A percentile compares a stretch with the other conserved stretches of the same genome.
phyloP scores from a whole-genome alignment of 1,284 basidiomycete species.

The Inonotus obliquus region DNA sequence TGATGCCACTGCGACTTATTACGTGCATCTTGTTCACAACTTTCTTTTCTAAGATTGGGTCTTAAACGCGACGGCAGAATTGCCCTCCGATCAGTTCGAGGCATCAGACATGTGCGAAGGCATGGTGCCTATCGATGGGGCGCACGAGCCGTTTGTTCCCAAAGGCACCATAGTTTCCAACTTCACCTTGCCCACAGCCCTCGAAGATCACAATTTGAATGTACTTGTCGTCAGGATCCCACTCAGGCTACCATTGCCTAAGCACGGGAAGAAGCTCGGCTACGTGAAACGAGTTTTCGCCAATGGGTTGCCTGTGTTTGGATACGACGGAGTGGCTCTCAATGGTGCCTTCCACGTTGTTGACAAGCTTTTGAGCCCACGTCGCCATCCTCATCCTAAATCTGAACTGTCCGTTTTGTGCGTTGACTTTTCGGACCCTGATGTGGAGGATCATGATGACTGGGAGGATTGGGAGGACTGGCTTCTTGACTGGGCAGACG shows the following conservation, averaged over 20 bases:
- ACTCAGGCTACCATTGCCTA: conserved; percentile 33
- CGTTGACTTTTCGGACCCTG: conserved; percentile 10
- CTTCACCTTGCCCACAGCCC: conserved; percentile 43
- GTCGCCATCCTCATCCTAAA: conserved; percentile 10
- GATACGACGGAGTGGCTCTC: conserved; percentile 50
- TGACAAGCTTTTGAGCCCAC: conserved; percentile 47
- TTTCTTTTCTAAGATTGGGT: background rate
- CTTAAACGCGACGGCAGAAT: background rate
- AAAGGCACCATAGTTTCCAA: conserved; percentile 43
- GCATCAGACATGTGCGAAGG: background rate
- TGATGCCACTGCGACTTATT: conserved; percentile 16
- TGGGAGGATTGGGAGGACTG: conserved; percentile 65
- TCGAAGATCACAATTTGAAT: conserved; percentile 44
- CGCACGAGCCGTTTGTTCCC: conserved; percentile 7
- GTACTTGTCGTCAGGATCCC: conserved; percentile 42
- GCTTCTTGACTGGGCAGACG: conserved; percentile 36
- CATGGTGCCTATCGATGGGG: background rate
- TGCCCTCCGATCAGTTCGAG: background rate
- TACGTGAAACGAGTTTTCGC: conserved; percentile 42
- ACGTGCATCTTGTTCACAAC: background rate
- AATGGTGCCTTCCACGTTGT: conserved; percentile 65
- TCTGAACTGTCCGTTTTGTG: no score
- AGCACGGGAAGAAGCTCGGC: conserved; percentile 33
- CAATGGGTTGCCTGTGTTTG: conserved; percentile 43
- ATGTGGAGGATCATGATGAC: conserved; percentile 28